These are phyloP conservation scores for Paecilomyces niveus DNA, from an alignment of 2,329 filamentous ascomycete species.

Conservation along the genomic window DNA sequence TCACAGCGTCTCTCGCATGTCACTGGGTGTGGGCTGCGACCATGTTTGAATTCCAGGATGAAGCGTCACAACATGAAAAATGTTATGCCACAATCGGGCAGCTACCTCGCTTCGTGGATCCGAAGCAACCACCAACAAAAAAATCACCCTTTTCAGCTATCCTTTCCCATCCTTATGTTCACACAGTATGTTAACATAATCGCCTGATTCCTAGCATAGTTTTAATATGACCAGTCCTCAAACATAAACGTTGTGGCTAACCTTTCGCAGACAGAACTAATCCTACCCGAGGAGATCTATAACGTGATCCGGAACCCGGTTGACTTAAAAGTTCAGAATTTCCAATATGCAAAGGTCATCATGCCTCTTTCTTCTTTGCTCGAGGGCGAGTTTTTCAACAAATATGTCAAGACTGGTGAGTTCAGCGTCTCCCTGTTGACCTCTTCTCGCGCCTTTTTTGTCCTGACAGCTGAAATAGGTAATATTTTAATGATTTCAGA, in stretches of 20 bases:
- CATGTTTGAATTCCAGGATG: slow-evolving; percentile 40
- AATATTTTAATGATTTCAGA: slow-evolving; percentile 79
- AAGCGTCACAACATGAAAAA: slow-evolving; percentile 44
- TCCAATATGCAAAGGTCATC: slow-evolving; percentile 59
- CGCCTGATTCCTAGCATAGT: background rate
- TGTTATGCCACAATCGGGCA: slow-evolving; percentile 66
- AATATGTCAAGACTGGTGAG: slow-evolving; percentile 72
- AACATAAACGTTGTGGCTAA: slow-evolving; percentile 30
- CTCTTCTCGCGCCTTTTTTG: background rate
- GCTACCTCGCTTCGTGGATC: slow-evolving; percentile 62
- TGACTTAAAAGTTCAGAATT: slow-evolving; percentile 28
- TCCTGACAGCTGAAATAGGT: slow-evolving; percentile 41
- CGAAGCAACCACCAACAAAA: slow-evolving; percentile 61
- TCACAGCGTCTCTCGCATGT: background rate
- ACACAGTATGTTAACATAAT: slow-evolving; percentile 47
- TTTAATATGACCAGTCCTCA: background rate
- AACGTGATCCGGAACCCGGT: slow-evolving; percentile 50
- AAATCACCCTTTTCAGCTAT: slow-evolving; percentile 71
- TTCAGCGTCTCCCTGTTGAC: background rate
- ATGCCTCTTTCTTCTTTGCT: slow-evolving; percentile 68
- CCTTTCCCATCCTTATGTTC: slow-evolving; percentile 57
- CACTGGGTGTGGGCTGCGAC: background rate
- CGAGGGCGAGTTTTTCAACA: slow-evolving; percentile 68
- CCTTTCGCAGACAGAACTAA: slow-evolving; percentile 49
- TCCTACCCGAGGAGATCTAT: slow-evolving; percentile 62